A percentile compares a stretch with the other conserved stretches of the same genome.
phyloP scores from a whole-genome alignment of 73 alveolate species.

The Tetrahymena thermophila region DNA sequence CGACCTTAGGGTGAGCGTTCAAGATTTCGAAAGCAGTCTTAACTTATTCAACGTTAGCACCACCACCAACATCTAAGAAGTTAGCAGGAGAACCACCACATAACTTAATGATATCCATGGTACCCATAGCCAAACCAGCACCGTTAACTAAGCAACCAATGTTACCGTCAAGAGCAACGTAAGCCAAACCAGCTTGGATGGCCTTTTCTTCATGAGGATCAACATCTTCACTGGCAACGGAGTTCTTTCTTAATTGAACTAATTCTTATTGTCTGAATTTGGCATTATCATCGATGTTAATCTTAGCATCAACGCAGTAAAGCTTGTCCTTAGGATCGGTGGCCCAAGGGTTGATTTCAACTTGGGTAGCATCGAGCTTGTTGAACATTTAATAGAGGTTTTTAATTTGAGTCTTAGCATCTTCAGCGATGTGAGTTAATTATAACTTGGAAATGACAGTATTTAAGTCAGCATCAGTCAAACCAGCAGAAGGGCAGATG shows the following conservation, averaged over 20 bases:
- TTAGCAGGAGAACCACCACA: constrained; percentile 95
- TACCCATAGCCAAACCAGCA: constrained; percentile 98
- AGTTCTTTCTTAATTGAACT: constrained; percentile 47
- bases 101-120: constrained; percentile 84
- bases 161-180: constrained; percentile 79
- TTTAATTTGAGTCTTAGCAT: constrained; percentile 41
- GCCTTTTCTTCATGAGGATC: constrained; percentile 66
- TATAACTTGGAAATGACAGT: constrained; percentile 37
- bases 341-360: constrained; percentile 86
- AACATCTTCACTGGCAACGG: constrained; percentile 49
- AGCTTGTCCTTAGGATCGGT: constrained; percentile 59
- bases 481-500: constrained; percentile 45
- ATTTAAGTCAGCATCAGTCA: constrained; percentile 50
- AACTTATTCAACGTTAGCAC: constrained; percentile 72
- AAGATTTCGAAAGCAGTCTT: constrained; percentile 63
- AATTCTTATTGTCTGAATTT: constrained; percentile 60
- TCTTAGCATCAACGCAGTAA: constrained; percentile 76
- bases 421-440: constrained; percentile 20
- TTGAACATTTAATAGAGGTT: constrained; percentile 58
- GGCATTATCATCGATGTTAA: constrained; percentile 72
- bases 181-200: constrained; percentile 63
- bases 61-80: constrained; percentile 95
- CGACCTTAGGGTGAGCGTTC: constrained; percentile 63
- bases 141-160: constrained; percentile 97
- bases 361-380: constrained; percentile 61